Percentiles rank a stretch among this genome's conserved stretches.
Evolutionary conservation across 352 stramenopile genomes (phyloP).

Genomic region (Halophytophthora batemanensis): DNA sequence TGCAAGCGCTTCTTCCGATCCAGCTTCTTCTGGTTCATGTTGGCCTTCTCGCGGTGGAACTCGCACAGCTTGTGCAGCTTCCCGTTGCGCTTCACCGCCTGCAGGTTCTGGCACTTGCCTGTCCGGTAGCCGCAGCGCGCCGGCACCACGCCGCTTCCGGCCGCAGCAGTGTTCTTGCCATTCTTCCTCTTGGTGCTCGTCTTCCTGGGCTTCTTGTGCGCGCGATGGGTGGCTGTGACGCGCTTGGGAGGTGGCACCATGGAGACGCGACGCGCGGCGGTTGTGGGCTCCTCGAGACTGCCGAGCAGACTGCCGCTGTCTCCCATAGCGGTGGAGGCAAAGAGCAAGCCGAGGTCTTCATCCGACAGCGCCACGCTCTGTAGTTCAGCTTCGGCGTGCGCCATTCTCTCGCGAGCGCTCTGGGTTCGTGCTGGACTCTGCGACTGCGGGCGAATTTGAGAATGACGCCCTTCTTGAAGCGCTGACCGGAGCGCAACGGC

Average conservation of each 20-base stretch:
- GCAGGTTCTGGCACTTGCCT: slow-evolving; percentile 78
- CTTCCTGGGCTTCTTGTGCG: slow-evolving; percentile 14
- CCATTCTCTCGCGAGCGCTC: slow-evolving; percentile 1
- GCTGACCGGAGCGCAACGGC: not conserved
- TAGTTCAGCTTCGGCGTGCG: slow-evolving; percentile 14
- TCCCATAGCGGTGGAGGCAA: slow-evolving; percentile 20
- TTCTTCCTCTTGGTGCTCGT: slow-evolving; percentile 4
- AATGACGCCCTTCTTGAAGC: not conserved
- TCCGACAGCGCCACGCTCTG: slow-evolving; percentile 20
- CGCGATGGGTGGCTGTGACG: slow-evolving; percentile 19
- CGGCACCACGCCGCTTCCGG: slow-evolving; percentile 8
- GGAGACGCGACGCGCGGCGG: not conserved
- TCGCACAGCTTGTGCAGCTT: slow-evolving; percentile 85
- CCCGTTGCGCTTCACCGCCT: slow-evolving; percentile 78
- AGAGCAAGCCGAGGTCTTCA: slow-evolving; percentile 31
- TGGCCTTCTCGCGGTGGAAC: slow-evolving; percentile 80
- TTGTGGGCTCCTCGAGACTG: too few species aligned
- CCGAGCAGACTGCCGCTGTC: not conserved
- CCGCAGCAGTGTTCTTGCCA: slow-evolving; percentile 6
- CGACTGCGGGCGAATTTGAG: slow-evolving; percentile 2
- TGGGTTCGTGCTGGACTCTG: not conserved
- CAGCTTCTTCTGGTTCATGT: slow-evolving; percentile 85
- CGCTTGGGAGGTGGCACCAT: slow-evolving; percentile 3
- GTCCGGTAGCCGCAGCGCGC: slow-evolving; percentile 75
- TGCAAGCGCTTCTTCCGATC: slow-evolving; percentile 82